Percentiles rank a stretch among this genome's conserved stretches.
Evolutionary conservation across 2,329 filamentous ascomycete genomes (phyloP).

Genomic region (Thielaviopsis euricoi): DNA sequence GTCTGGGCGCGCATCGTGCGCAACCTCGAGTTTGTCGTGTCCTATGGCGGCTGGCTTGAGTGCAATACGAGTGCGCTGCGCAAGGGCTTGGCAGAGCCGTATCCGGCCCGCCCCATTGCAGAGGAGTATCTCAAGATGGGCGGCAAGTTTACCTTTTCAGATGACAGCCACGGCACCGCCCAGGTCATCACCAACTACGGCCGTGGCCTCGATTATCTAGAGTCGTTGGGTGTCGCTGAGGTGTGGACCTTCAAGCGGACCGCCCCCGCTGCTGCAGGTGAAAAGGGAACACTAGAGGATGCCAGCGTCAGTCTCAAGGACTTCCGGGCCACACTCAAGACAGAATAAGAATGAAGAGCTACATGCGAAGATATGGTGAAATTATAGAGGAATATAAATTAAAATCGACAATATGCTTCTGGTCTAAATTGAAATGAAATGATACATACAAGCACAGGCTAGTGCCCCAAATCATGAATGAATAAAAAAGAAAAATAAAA

Average conservation of each 20-base stretch:
- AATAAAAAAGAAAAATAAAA: no score
- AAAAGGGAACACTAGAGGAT: conserved; percentile 24
- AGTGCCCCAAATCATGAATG: neutral
- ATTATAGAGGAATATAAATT: neutral
- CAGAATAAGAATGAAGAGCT: neutral
- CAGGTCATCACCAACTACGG: conserved; percentile 79
- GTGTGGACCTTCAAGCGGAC: conserved; percentile 40
- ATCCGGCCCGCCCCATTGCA: conserved; percentile 66
- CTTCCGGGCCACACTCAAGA: conserved; percentile 21
- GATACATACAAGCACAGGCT: neutral
- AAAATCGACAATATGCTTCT: neutral
- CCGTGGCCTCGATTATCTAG: conserved; percentile 53
- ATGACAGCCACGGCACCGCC: conserved; percentile 80
- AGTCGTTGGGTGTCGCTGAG: conserved; percentile 44
- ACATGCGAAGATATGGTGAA: neutral
- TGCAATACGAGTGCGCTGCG: conserved; percentile 75
- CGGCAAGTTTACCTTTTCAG: conserved; percentile 77
- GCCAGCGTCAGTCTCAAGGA: conserved; percentile 25
- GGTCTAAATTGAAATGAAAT: neutral
- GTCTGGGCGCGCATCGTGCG: conserved; percentile 62
- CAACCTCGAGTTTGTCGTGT: conserved; percentile 54
- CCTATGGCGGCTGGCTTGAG: conserved; percentile 72
- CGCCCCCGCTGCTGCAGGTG: conserved; percentile 15
- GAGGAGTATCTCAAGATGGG: conserved; percentile 54
- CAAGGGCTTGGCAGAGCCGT: conserved; percentile 83